Conservation (phyloP, 345 rosid species). For the Viola odorata region DNA sequence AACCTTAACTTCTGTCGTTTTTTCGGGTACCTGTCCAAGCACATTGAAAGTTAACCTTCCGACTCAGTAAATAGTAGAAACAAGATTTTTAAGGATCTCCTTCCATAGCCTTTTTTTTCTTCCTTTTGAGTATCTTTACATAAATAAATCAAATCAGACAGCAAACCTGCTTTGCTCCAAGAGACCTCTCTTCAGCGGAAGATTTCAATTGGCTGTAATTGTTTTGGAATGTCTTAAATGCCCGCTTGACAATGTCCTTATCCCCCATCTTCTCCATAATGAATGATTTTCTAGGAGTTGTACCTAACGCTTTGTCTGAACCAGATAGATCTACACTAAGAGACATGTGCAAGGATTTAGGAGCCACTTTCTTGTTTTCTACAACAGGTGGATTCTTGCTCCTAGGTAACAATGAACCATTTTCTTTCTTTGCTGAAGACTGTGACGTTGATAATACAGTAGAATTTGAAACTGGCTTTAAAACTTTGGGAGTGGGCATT, state of each 20-base stretch:
- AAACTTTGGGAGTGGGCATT: conserved; percentile 41
- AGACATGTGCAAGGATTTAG: conserved; percentile 75
- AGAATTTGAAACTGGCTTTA: conserved; percentile 41
- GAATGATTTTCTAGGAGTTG: conserved; percentile 50
- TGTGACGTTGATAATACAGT: conserved; percentile 30
- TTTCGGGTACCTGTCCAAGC: conserved; percentile 36
- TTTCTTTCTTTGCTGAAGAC: conserved; percentile 35
- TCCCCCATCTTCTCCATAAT: conserved; percentile 96
- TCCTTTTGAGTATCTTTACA: not conserved
- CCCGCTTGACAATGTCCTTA: conserved; percentile 85
- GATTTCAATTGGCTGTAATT: conserved; percentile 39
- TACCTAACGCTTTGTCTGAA: conserved; percentile 31
- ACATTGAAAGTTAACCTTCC: conserved; percentile 5
- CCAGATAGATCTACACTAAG: conserved; percentile 43
- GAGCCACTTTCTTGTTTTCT: conserved; percentile 50
- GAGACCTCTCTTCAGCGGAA: conserved; percentile 36
- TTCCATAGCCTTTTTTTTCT: no score
- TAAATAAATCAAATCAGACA: not conserved
- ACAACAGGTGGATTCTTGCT: conserved; percentile 26
- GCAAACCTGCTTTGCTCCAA: conserved; percentile 51
- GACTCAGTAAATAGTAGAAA: not conserved
- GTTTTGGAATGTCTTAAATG: conserved; percentile 72
- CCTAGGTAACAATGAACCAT: conserved; percentile 27
- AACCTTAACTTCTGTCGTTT: conserved; percentile 31
- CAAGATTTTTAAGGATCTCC: conserved; percentile 1